A percentile compares a stretch with the other conserved stretches of the same genome.
phyloP scores from a whole-genome alignment of 768 basidiomycete species.

The Podaxis sp. region DNA sequence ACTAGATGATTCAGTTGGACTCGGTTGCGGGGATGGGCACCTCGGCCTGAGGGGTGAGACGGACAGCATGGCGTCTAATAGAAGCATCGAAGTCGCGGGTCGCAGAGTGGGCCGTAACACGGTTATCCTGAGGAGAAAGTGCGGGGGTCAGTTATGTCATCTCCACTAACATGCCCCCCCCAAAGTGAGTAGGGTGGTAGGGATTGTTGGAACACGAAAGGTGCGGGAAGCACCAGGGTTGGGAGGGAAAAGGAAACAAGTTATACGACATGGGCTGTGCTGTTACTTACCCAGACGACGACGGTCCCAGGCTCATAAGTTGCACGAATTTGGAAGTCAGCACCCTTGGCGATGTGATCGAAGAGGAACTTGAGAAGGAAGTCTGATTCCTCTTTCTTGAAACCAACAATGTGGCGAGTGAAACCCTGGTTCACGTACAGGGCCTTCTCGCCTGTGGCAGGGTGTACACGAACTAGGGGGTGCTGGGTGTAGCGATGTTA shows the following conservation, averaged over 20 bases:
- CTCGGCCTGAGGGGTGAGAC: slow-evolving; percentile 50
- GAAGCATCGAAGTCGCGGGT: slow-evolving; percentile 36
- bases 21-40: slow-evolving; percentile 23
- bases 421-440: slow-evolving; percentile 58
- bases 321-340: slow-evolving; percentile 50
- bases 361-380: slow-evolving; percentile 53
- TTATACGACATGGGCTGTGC: background rate
- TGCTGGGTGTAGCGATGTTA: slow-evolving; percentile 30
- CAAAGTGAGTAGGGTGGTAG: background rate
- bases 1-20: background rate
- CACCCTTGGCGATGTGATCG: slow-evolving; percentile 49
- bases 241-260: slow-evolving; percentile 3
- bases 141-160: slow-evolving; percentile 1
- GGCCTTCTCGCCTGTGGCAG: slow-evolving; percentile 62
- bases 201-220: slow-evolving; percentile 1
- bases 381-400: slow-evolving; percentile 53
- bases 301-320: slow-evolving; percentile 52
- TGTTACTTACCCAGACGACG: slow-evolving; percentile 49
- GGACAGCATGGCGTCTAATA: slow-evolving; percentile 42
- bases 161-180: background rate
- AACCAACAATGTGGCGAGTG: slow-evolving; percentile 54
- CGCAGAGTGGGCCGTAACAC: slow-evolving; percentile 46
- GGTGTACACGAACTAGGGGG: slow-evolving; percentile 56
- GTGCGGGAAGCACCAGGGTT: background rate
- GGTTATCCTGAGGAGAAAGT: slow-evolving; percentile 36